Evolutionary conservation across 225 moss, liverwort and hornwort genomes (phyloP), one percentile per base, ranked within the genome.

Genomic region (Lunularia cruciata): DNA sequence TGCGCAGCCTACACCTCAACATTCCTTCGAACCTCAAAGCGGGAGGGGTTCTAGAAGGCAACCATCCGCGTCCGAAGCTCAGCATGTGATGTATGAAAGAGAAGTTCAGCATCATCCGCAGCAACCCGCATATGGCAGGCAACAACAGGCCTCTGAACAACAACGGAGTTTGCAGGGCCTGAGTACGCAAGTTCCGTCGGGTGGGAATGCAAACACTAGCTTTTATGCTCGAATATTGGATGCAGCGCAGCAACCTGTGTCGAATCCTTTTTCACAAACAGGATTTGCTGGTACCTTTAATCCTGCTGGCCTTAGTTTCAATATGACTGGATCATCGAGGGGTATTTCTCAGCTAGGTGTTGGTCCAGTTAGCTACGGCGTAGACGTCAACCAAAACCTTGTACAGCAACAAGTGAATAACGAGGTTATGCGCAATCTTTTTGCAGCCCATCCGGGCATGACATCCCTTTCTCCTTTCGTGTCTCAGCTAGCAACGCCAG

Each of bases 141-240:
- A 60, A 23, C 60, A 60, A 53, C n/a, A n/a, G n/a, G 53, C 5
- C 26, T 10, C n/a, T 4, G 53, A 53, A 27, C 53, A 27, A 53
- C 53, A 27, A 53, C 73, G 54, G 28, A 68, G 47, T 32, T 4
- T 48, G 20, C 73, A 75, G 31, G 35, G 36, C 1, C 59, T 37
- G 59, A 72, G 60, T 33, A 69, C 70, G 45, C 60, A 48, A 7
- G 65, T 47, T 46, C 31, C 65, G 26, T 27, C 63, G 6, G 53
- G 30, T 16, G 81, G 69, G 43, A 81, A 81, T 74, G 85, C 82
- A 12, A 85, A 79, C 47, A 73, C 79, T 32, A 82, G 65, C 19
- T 85, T 81, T 72, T 85, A 79, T 53, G 74, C 79, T 58, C 70
- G 82, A 51, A 85, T 82, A 59, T 30, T 70, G 14, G 82, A 81